Evolutionary conservation across 306 rosid species (phyloP).

Genomic region (Hippophae rhamnoides): DNA sequence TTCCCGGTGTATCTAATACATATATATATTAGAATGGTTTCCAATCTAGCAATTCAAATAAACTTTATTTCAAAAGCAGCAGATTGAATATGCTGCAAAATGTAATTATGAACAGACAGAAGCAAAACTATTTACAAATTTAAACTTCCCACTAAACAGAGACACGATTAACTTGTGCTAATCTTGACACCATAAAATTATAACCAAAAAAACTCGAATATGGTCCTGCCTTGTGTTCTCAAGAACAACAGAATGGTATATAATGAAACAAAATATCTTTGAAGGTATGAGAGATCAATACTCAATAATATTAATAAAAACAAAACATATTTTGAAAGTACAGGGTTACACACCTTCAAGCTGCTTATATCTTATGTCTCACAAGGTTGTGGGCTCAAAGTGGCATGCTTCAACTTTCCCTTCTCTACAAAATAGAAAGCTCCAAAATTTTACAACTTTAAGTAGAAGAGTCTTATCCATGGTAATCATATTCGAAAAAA

Average conservation of each 20-base stretch:
- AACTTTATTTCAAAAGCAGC: neutral
- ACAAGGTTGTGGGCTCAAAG: constrained; percentile 69
- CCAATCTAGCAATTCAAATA: constrained; percentile 43
- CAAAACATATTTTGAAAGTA: constrained; percentile 7
- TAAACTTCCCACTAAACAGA: no score
- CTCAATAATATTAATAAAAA: neutral
- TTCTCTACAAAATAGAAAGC: constrained; percentile 45
- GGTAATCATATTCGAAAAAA: neutral
- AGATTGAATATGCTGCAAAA: no score
- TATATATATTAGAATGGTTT: no score
- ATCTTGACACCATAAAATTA: no score
- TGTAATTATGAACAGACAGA: no score
- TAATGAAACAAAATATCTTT: no score
- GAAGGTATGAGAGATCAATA: neutral
- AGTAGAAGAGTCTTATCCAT: neutral
- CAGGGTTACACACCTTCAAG: constrained; percentile 47
- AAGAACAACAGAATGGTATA: no score
- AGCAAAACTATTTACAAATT: no score
- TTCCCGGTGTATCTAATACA: no score
- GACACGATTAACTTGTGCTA: no score
- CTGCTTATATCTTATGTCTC: constrained; percentile 79
- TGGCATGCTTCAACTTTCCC: constrained; percentile 73
- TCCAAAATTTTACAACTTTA: neutral
- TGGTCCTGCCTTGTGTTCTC: no score
- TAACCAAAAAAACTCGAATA: no score